A percentile compares a stretch with the other conserved stretches of the same genome.
Evolutionary conservation across 2,329 filamentous ascomycete species (phyloP).

Genomic region (Penicillium capsulatum): DNA sequence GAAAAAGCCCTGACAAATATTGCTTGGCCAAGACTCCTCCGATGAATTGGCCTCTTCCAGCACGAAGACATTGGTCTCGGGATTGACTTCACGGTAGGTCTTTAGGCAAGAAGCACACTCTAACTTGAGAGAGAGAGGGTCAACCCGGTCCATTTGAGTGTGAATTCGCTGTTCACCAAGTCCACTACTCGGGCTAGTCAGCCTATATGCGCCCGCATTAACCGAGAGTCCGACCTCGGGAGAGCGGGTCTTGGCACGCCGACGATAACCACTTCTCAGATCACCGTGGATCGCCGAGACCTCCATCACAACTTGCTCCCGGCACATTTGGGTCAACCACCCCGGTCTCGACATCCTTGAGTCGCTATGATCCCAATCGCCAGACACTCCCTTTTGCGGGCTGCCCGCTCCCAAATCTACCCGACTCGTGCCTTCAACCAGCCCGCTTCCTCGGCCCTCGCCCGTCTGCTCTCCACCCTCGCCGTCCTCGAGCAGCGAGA

Average conservation of each 20-base stretch:
- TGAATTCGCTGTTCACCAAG: too few species aligned
- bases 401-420: conserved; percentile 46
- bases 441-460: conserved; percentile 53
- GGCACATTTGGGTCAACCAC: conserved; percentile 12
- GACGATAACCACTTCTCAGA: conserved; percentile 34
- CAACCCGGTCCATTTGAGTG: too few species aligned
- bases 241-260: conserved; percentile 33
- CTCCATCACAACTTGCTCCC: conserved; percentile 17
- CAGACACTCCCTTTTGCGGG: conserved; percentile 40
- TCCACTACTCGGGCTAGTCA: conserved; percentile 5
- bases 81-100: too few species aligned
- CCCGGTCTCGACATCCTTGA: conserved; percentile 2
- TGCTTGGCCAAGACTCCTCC: too few species aligned
- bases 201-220: conserved; percentile 25
- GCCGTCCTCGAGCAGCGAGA: conserved; percentile 90
- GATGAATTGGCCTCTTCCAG: too few species aligned
- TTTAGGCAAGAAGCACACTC: too few species aligned
- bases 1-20: too few species aligned
- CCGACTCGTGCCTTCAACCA: conserved; percentile 38
- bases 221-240: conserved; percentile 37
- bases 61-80: too few species aligned
- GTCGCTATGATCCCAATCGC: conserved; percentile 34
- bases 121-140: too few species aligned
- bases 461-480: conserved; percentile 76
- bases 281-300: conserved; percentile 26